Evolutionary conservation across 768 basidiomycete species (phyloP), one percentile per base, ranked within the genome.

Genomic region (Agrocybe praecox): DNA sequence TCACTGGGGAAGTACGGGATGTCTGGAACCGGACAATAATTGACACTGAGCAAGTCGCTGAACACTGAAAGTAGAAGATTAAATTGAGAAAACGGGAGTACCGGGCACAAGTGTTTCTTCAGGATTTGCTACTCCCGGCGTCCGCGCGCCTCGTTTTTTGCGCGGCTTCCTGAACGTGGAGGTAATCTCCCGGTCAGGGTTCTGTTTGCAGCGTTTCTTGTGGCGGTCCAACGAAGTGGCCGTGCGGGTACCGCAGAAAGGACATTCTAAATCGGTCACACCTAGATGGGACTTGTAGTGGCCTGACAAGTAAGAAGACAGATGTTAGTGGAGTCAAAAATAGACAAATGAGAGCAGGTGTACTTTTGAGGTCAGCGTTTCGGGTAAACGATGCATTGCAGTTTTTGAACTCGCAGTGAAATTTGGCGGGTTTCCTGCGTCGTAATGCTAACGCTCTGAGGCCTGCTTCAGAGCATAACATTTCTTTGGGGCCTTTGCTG

Each of bases 261-360:
- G 33, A 17, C 66, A 67, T 7, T 50, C 24, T 21, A 56, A 52
- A 52, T 65, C 66, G 2, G 64, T 61, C 5, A 67, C 61, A 9
- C 65, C 65, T 1, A 62, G 48, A 19, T 67, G 65, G 19, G 55
- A 52, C 40, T 62, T 64, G 46, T 43, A 51, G 46, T 61, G 56
- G 36, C 52, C 53, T 53, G 48, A 8, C 43, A 8, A 52, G 21
- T 9, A 26, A 18, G 23, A 42, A 40, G 8, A 43, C n/a, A n/a
- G n/a, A n/a, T n/a, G n/a, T n/a, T n/a, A 23, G 32, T 21, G 44
- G 12, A 43, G 19, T 23, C 18, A 8, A 36, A 34, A 50, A 9
- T 24, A 44, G 5, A 43, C 23, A 22, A 19, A 43, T 29, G 22
- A 21, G 18, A 12, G 21, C 15, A 18, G 2, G 26, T 36, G 6